Evolutionary conservation across 2,329 filamentous ascomycete species (phyloP).

Genomic region (Cryphonectria naterciae): DNA sequence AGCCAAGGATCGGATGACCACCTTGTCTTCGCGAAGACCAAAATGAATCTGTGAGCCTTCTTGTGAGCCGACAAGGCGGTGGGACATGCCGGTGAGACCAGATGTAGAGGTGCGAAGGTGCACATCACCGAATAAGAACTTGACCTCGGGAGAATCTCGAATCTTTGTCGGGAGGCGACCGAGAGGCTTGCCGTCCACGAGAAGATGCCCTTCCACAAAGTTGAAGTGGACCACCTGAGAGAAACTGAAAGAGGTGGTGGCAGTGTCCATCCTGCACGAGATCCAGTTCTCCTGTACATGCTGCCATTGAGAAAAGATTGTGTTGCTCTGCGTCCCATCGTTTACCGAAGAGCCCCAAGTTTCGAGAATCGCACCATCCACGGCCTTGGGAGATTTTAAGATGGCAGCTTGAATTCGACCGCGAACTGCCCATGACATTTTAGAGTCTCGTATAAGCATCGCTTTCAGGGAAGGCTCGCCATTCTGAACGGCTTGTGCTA

Average conservation of each 20-base stretch:
- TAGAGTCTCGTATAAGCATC: conserved; percentile 51
- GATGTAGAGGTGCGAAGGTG: conserved; percentile 59
- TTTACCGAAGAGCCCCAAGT: conserved; percentile 46
- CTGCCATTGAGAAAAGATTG: neutral
- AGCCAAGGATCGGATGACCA: conserved; percentile 49
- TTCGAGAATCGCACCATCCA: conserved; percentile 42
- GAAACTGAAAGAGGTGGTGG: neutral
- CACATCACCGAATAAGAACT: conserved; percentile 54
- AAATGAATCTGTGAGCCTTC: conserved; percentile 56
- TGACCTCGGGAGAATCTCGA: conserved; percentile 46
- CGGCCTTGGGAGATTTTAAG: conserved; percentile 20
- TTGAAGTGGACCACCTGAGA: conserved; percentile 41
- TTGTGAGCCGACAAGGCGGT: conserved; percentile 43
- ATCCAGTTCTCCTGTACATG: conserved; percentile 38
- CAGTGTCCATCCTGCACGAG: conserved; percentile 33
- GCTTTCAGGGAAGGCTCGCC: conserved; percentile 42
- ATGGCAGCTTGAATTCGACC: conserved; percentile 42
- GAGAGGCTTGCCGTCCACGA: conserved; percentile 43
- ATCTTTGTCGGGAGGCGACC: conserved; percentile 57
- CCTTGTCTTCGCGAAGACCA: conserved; percentile 45
- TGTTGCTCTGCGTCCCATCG: conserved; percentile 9
- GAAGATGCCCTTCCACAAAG: conserved; percentile 39
- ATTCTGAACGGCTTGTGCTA: conserved; percentile 38
- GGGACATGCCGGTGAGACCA: conserved; percentile 54
- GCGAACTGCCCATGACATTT: conserved; percentile 45